Evolutionary conservation across 805 yeast genomes (phyloP), one percentile per base, ranked within the genome.

Genomic region (Candida broadrunensis): DNA sequence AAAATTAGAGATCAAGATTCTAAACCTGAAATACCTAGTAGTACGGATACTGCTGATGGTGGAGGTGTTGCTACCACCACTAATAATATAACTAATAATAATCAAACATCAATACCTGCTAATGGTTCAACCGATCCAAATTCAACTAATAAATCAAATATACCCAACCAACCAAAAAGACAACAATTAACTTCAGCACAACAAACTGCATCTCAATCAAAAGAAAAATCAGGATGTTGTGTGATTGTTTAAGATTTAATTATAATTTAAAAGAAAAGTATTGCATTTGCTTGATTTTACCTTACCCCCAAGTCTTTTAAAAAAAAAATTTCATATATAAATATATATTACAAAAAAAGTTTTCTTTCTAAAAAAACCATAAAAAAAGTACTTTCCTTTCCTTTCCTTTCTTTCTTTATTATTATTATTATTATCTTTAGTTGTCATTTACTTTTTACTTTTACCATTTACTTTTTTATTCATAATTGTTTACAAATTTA

Each of bases 191-290:
- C 31, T 23, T 14, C 40, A 8, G 21, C 43, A n/a, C 42, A 35
- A 17, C 44, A 39, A 43, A 36, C 43, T 30, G 37, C 37, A 20
- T 34, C 52, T 15, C 58, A 54, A 38, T 38, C 51, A 3, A 64
- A 65, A 43, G 66, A 61, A 32, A 61, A 58, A 45, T 50, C 61
- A 26, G 70, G 70, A 3, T 65, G 70, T 47, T 65, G 70, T 52
- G 62, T 60, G 11, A 60, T 65, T 48, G 65, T 60, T 26, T 63
- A n/a, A n/a, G n/a, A n/a, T n/a, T n/a, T n/a, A n/a, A n/a, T n/a
- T n/a, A n/a, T n/a, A n/a, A n/a, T n/a, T n/a, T n/a, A n/a, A n/a
- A n/a, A n/a, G n/a, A n/a, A n/a, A n/a, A n/a, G n/a, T n/a, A n/a
- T n/a, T n/a, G n/a, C n/a, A n/a, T n/a, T n/a, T n/a, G n/a, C n/a